A percentile compares a stretch with the other conserved stretches of the same genome.
phyloP scores from a whole-genome alignment of 2,329 filamentous ascomycete species.

The Fusarium decemcellulare region DNA sequence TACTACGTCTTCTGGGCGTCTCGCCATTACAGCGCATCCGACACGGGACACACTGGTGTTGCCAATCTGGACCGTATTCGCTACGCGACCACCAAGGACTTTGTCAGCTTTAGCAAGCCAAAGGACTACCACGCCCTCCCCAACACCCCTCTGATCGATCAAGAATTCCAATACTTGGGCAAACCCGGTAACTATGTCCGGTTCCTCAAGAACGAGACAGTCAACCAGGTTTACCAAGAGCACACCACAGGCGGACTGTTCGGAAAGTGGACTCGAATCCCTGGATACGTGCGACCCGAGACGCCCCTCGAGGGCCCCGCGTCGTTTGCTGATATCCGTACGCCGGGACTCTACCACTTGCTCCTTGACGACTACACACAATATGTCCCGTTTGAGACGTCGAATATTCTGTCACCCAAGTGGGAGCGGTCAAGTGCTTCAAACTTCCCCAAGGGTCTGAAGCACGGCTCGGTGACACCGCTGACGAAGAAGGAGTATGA shows the following conservation, averaged over 20 bases:
- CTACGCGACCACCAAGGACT: conserved; percentile 66
- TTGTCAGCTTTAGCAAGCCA: conserved; percentile 61
- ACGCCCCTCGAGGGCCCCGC: conserved; percentile 55
- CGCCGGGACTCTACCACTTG: conserved; percentile 54
- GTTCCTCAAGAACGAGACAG: conserved; percentile 66
- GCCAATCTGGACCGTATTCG: conserved; percentile 60
- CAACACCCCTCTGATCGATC: conserved; percentile 63
- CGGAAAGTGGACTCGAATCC: conserved; percentile 61
- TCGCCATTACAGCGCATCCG: conserved; percentile 58
- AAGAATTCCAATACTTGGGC: conserved; percentile 62
- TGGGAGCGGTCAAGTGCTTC: conserved; percentile 53
- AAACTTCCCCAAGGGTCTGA: conserved; percentile 59
- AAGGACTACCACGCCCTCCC: conserved; percentile 58
- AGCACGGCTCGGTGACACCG: conserved; percentile 63
- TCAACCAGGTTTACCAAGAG: conserved; percentile 64
- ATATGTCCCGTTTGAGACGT: conserved; percentile 61
- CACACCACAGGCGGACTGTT: conserved; percentile 61
- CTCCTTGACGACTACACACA: conserved; percentile 60
- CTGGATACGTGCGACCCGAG: conserved; percentile 51
- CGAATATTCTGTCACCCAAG: conserved; percentile 50
- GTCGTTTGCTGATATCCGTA: conserved; percentile 55
- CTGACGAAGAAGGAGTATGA: conserved; percentile 59
- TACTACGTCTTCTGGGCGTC: conserved; percentile 66
- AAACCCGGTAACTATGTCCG: conserved; percentile 57
- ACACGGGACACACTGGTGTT: conserved; percentile 60